Evolutionary conservation across 345 rosid species (phyloP), one percentile per base, ranked within the genome.

Genomic region (Linum trigynum): DNA sequence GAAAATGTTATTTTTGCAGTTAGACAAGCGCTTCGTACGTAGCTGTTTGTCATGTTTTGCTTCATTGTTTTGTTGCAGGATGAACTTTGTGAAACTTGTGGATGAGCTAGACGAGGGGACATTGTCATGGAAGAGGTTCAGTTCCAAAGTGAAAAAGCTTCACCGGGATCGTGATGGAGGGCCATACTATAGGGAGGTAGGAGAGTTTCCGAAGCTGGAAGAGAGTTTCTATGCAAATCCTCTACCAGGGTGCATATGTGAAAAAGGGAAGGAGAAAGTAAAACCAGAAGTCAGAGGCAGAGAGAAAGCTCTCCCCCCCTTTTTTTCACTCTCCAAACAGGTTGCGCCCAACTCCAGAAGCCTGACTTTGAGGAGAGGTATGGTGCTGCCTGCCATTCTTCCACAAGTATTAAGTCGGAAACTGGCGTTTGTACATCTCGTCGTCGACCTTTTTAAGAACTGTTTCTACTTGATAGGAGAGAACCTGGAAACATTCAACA

Each of bases 151-250:
- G 71, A 84, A 82, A 81, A 81, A 87, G 77, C 91, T 89, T 66
- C 94, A 92, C 79, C 68, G 66, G 75, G 82, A 85, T 65, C 82
- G 84, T 73, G 65, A 50, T 35, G 98, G 98, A 71, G 90, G 77
- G 61, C 98, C 97, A 5, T 86, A 81, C 75, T 66, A 32, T 48
- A 85, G 97, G 68, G 87, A 83, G 79, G 67, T 75, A 2, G 96
- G 96, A 45, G 95, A 89, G 70, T 81, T 87, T 65, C 96, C 98
- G 0, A 92, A 87, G 73, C 81, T 90, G 57, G 97, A 92, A 74
- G 98, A 92, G 76, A 92, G 94, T 73, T 92, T 92, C 64, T 87
- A 80, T 3, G 91, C 91, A 1, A 90, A 92, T 77, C 98, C 98
- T 11, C 77, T 85, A 65, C 97, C 98, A 0, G 97, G 97, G 45